Evolutionary conservation across 2,329 filamentous ascomycete genomes (phyloP), one percentile per base, ranked within the genome.

Genomic region (Macrophomina phaseolina): DNA sequence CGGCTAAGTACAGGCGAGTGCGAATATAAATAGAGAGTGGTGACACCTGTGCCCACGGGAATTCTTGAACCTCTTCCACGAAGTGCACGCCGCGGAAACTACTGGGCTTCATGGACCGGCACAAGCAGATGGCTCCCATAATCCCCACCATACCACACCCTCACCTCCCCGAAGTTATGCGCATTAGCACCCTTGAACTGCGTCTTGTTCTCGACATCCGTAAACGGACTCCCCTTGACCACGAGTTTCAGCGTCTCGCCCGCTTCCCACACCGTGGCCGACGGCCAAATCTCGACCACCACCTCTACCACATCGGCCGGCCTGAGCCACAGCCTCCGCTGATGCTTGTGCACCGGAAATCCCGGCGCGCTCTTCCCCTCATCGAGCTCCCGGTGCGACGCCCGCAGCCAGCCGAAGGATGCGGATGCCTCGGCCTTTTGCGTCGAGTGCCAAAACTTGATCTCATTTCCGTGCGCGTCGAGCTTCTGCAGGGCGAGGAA

Each of bases 271-370:
- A 82, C 78, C 0, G 82, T 76, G 0, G 81, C 81, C 74, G 81
- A 79, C 0, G 78, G 76, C 81, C 81, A 84, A 16, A 84, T 80
- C 0, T 80, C 81, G 67, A 84, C 83, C 53, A 83, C 80, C 4
- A 84, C 71, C 69, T 78, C 78, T 4, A 83, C 81, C n/a, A 84
- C 71, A 4, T 78, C 72, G 0, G 81, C 81, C 0, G 75, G 76
- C 2, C 70, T 64, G 0, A 84, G 73, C 69, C 81, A 81, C 48
- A 82, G 75, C 49, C 81, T 5, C 76, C 73, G 64, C 83, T 80
- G 4, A n/a, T 34, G 49, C 4, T 16, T 12, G 34, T 32, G 49
- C 8, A 52, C 49, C 9, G 49, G 49, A 3, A 51, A 11, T 11
- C 48, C 48, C 12, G 48, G 48, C 18, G 23, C 3, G 48, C 48